These are phyloP conservation scores for Sutorius australiensis DNA, from an alignment of 768 basidiomycete genomes.

Conservation along the genomic window DNA sequence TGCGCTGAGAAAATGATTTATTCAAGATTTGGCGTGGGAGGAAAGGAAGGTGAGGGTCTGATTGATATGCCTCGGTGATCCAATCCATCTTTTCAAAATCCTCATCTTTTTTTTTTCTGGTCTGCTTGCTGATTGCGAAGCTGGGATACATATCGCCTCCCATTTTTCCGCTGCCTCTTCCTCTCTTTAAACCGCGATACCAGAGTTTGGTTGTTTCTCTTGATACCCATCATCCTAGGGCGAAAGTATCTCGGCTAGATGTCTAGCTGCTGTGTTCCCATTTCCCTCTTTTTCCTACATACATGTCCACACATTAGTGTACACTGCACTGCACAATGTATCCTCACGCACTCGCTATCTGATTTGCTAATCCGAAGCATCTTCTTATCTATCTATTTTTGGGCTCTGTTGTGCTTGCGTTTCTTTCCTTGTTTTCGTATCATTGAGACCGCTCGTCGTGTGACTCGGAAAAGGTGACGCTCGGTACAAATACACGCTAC, in stretches of 20 bases:
- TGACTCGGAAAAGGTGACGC: not conserved
- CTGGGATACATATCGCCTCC: not conserved
- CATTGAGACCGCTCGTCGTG: not conserved
- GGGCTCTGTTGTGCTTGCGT: not conserved
- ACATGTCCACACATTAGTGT: conserved; percentile 14
- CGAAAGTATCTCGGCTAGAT: conserved; percentile 1
- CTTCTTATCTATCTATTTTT: not conserved
- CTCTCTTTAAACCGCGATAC: not conserved
- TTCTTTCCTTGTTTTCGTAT: too few relatives aligned
- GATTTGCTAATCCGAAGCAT: conserved; percentile 7
- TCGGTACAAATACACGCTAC: conserved; percentile 2
- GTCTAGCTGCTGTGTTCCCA: not conserved
- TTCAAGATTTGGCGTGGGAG: not conserved
- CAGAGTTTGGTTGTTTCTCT: not conserved
- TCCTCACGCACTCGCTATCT: conserved; percentile 18
- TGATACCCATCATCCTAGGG: conserved; percentile 7
- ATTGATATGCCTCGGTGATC: conserved; percentile 1
- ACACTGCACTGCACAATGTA: conserved; percentile 20
- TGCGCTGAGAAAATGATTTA: conserved; percentile 39
- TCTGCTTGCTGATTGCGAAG: not conserved
- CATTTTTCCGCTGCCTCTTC: not conserved
- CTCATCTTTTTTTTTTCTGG: not conserved
- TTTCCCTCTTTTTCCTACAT: not conserved
- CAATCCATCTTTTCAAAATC: not conserved
- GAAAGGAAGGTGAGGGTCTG: not conserved